Percentiles rank a stretch among this genome's conserved stretches.
Evolutionary conservation across 305 asterid genomes (phyloP).

Genomic region (Rubia peregrina): DNA sequence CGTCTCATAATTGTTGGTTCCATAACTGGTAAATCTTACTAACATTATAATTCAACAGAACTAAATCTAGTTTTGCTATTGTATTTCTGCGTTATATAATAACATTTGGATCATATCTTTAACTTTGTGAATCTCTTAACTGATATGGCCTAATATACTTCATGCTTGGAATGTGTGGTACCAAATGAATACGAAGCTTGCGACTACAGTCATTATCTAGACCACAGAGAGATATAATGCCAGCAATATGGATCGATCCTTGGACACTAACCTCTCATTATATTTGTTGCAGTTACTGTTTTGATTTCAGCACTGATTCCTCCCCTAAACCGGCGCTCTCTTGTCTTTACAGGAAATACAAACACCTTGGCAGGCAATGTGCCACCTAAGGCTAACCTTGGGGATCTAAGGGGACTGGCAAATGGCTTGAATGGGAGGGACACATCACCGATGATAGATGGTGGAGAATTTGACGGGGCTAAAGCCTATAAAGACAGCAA

Average conservation of each 20-base stretch:
- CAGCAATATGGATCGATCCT: constrained; percentile 1
- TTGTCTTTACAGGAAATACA: constrained; percentile 54
- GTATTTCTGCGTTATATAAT: neutral
- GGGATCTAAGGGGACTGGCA: constrained; percentile 80
- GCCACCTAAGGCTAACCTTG: constrained; percentile 95
- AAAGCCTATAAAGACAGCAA: constrained; percentile 98
- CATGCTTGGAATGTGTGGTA: too few species aligned
- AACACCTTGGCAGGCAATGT: constrained; percentile 93
- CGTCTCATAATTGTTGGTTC: constrained; percentile 94
- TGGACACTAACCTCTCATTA: neutral
- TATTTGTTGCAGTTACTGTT: neutral
- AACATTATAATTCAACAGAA: neutral
- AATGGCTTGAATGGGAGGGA: constrained; percentile 64
- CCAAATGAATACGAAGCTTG: neutral
- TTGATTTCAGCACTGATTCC: too few species aligned
- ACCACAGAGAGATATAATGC: neutral
- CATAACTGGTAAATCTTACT: constrained; percentile 54
- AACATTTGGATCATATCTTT: neutral
- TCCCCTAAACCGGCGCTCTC: neutral
- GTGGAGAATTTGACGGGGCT: constrained; percentile 86
- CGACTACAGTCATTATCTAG: neutral
- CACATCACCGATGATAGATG: constrained; percentile 80
- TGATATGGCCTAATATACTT: neutral
- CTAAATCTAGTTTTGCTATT: neutral
- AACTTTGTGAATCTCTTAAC: neutral